Percentiles rank a stretch among this genome's conserved stretches.
Conservation (phyloP, 2,329 filamentous ascomycete genomes). For the Hirsutella rhossiliensis region DNA sequence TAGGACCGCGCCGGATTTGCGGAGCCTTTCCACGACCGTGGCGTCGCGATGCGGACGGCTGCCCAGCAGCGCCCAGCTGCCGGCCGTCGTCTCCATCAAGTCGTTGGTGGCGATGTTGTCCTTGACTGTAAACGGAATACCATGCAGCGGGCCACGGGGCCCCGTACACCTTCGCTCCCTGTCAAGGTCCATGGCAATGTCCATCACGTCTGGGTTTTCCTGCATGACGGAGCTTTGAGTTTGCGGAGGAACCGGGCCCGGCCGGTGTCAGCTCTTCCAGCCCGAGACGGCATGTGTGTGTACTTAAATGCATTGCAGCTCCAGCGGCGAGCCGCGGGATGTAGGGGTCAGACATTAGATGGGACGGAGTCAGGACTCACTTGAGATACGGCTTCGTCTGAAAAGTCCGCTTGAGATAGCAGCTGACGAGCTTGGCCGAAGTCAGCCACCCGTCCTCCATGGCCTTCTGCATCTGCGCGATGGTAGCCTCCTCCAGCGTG, state of each 20-base stretch:
- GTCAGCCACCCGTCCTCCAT: constrained; percentile 43
- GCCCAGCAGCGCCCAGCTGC: constrained; percentile 54
- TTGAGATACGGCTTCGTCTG: constrained; percentile 56
- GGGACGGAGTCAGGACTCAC: constrained; percentile 22
- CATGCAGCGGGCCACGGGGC: constrained; percentile 56
- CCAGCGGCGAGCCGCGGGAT: no score
- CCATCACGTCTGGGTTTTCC: constrained; percentile 53
- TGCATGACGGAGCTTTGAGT: constrained; percentile 43
- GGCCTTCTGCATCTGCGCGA: constrained; percentile 52
- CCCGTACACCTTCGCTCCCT: constrained; percentile 42
- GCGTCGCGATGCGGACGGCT: constrained; percentile 57
- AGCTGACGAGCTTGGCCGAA: constrained; percentile 44
- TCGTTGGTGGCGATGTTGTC: constrained; percentile 61
- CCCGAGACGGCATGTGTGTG: not conserved
- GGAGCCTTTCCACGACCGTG: constrained; percentile 46
- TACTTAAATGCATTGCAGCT: not conserved
- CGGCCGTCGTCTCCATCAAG: constrained; percentile 62
- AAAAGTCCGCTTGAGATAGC: constrained; percentile 47
- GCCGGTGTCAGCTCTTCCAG: constrained; percentile 1
- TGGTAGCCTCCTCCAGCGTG: constrained; percentile 54
- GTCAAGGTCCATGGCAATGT: constrained; percentile 50
- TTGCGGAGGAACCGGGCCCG: no score
- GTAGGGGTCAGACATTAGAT: not conserved
- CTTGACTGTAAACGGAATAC: constrained; percentile 65
- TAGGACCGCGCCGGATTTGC: constrained; percentile 54